Evolutionary conservation across 371 early-diverging fungal species (phyloP).

Genomic region (Lichtheimia corymbifera): DNA sequence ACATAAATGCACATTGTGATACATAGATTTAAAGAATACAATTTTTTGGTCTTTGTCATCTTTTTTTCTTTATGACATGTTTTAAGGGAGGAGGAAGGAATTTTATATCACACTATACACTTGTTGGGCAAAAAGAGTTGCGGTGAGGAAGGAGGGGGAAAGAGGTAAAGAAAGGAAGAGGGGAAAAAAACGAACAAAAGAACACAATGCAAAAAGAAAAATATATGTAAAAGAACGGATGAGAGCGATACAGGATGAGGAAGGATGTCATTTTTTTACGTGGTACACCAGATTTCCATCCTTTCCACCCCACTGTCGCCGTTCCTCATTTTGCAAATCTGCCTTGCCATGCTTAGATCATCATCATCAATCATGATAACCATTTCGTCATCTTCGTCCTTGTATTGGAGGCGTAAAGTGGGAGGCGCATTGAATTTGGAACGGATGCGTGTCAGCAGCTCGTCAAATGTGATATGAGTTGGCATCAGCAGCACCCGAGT

Average conservation of each 20-base stretch:
- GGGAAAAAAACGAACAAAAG: not conserved
- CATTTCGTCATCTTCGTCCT: slow-evolving; percentile 87
- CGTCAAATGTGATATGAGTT: slow-evolving; percentile 20
- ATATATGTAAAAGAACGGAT: not conserved
- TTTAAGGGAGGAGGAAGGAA: no score
- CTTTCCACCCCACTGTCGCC: not conserved
- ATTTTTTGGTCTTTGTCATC: no score
- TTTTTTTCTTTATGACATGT: no score
- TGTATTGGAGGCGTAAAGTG: slow-evolving; percentile 71
- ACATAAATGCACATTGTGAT: no score
- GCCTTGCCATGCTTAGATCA: slow-evolving; percentile 84
- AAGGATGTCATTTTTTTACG: not conserved
- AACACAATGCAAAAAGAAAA: not conserved
- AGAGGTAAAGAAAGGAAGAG: not conserved
- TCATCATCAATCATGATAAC: slow-evolving; percentile 91
- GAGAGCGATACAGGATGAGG: not conserved
- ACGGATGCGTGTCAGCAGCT: slow-evolving; percentile 16
- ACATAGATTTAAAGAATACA: no score
- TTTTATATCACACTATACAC: no score
- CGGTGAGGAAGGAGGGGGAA: not conserved
- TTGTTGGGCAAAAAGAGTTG: no score
- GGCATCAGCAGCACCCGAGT: slow-evolving; percentile 18
- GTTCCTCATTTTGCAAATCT: slow-evolving; percentile 10
- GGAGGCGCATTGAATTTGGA: slow-evolving; percentile 23
- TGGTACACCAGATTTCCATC: slow-evolving; percentile 12